Conservation (phyloP, 192 early-diverging fungal genomes). For the Coemansia sp. region DNA sequence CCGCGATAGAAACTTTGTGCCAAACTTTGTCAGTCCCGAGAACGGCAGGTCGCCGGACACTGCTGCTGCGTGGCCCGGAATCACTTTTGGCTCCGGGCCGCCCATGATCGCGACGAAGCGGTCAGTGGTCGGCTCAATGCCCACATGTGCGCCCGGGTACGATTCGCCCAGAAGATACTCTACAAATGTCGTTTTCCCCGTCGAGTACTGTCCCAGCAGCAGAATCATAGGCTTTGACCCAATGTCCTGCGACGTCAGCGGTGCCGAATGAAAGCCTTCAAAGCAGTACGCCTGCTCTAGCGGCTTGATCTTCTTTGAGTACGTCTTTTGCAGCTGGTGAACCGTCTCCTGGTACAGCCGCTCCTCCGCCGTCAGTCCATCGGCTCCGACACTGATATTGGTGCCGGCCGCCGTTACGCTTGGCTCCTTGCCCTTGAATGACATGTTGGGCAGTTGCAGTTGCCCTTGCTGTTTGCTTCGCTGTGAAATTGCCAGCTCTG, state of each 20-base stretch:
- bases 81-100: slow-evolving; percentile 68
- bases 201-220: slow-evolving; percentile 85
- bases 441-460: neutral
- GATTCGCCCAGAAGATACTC: slow-evolving; percentile 71
- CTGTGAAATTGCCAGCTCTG: neutral
- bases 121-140: slow-evolving; percentile 89
- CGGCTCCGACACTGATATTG: slow-evolving; percentile 27
- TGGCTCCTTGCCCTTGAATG: slow-evolving; percentile 26
- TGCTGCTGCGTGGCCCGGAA: slow-evolving; percentile 85
- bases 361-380: slow-evolving; percentile 47
- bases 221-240: slow-evolving; percentile 85
- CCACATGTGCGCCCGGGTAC: slow-evolving; percentile 82
- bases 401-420: slow-evolving; percentile 15
- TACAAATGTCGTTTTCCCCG: slow-evolving; percentile 85
- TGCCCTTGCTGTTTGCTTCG: neutral
- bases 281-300: slow-evolving; percentile 73
- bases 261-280: slow-evolving; percentile 78
- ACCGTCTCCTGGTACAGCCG: slow-evolving; percentile 60
- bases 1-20: slow-evolving; percentile 73
- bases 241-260: slow-evolving; percentile 78
- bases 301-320: slow-evolving; percentile 69
- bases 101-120: slow-evolving; percentile 84
- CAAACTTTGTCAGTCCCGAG: slow-evolving; percentile 75
- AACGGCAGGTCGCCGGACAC: slow-evolving; percentile 82
- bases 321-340: slow-evolving; percentile 67